phyloP scores from a whole-genome alignment of 2,329 filamentous ascomycete species.

The Stemphylium vesicarium region DNA sequence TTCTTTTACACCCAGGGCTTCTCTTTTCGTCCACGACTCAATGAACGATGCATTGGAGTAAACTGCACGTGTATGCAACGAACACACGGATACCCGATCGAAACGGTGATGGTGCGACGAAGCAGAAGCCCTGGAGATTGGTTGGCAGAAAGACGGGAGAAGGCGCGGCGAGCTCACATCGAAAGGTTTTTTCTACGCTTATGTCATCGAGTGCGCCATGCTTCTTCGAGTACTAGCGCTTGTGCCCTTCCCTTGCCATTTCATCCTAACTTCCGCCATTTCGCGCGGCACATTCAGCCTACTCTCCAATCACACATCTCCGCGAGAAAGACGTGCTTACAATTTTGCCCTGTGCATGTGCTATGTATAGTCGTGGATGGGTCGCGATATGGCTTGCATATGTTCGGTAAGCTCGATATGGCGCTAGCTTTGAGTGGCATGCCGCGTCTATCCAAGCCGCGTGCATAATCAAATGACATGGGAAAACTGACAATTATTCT shows the following conservation, averaged over 20 bases:
- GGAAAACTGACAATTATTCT: neutral
- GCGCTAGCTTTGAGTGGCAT: constrained; percentile 26
- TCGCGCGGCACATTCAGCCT: constrained; percentile 5
- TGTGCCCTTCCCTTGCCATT: neutral
- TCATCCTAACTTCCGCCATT: constrained; percentile 5
- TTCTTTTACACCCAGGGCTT: neutral
- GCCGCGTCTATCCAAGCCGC: constrained; percentile 19
- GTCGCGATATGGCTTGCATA: constrained; percentile 3
- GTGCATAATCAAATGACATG: constrained; percentile 18
- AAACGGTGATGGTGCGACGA: neutral
- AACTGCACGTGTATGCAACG: neutral
- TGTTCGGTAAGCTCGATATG: constrained; percentile 6
- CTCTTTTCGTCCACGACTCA: neutral
- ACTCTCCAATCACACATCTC: constrained; percentile 1
- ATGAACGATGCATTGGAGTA: neutral
- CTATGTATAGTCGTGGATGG: neutral
- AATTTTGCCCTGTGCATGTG: neutral
- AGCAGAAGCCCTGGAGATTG: neutral
- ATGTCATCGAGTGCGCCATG: neutral
- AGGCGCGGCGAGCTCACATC: neutral
- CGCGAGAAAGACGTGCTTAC: neutral
- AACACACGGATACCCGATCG: neutral
- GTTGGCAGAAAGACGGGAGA: constrained; percentile 4
- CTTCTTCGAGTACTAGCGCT: neutral
- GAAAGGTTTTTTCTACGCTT: constrained; percentile 13